A percentile compares a stretch with the other conserved stretches of the same genome.
Conservation (phyloP, 2,329 filamentous ascomycete species). For the Fusarium sp. region DNA sequence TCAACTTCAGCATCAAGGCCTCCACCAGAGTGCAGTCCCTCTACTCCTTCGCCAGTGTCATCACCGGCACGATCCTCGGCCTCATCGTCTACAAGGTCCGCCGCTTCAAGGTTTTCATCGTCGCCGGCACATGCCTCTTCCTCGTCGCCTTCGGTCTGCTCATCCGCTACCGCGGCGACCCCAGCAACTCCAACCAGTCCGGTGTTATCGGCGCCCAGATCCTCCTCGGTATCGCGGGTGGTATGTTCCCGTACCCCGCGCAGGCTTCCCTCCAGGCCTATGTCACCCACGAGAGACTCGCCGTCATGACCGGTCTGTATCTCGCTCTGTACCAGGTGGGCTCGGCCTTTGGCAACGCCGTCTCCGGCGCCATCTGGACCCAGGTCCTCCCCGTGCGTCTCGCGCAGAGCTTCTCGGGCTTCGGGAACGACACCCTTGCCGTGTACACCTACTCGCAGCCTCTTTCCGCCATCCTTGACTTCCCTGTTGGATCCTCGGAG, state of each 20-base stretch:
- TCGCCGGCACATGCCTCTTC: conserved; percentile 71
- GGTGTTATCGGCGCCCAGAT: conserved; percentile 74
- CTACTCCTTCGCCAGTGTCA: conserved; percentile 69
- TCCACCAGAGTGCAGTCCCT: conserved; percentile 72
- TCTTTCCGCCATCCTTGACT: conserved; percentile 52
- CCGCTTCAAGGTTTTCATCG: conserved; percentile 73
- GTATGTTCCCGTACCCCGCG: conserved; percentile 69
- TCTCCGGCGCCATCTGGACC: conserved; percentile 74
- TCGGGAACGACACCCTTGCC: conserved; percentile 56
- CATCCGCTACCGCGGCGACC: conserved; percentile 71
- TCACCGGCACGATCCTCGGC: conserved; percentile 69
- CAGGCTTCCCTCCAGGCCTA: conserved; percentile 60
- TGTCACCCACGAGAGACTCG: conserved; percentile 66
- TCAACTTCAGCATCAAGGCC: conserved; percentile 67
- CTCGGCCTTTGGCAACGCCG: conserved; percentile 69
- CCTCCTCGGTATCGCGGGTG: conserved; percentile 72
- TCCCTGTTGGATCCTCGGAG: conserved; percentile 59
- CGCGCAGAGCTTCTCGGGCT: conserved; percentile 50
- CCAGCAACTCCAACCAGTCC: conserved; percentile 57
- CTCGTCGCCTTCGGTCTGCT: conserved; percentile 75
- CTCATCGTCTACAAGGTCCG: conserved; percentile 69
- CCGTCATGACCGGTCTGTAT: conserved; percentile 73
- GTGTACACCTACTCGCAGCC: conserved; percentile 55
- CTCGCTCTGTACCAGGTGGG: conserved; percentile 74
- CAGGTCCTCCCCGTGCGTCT: conserved; percentile 67